A percentile compares a stretch with the other conserved stretches of the same genome.
These are phyloP conservation scores for Neurospora tetrasperma DNA, from an alignment of 495 filamentous ascomycete species.

Conservation along the genomic window DNA sequence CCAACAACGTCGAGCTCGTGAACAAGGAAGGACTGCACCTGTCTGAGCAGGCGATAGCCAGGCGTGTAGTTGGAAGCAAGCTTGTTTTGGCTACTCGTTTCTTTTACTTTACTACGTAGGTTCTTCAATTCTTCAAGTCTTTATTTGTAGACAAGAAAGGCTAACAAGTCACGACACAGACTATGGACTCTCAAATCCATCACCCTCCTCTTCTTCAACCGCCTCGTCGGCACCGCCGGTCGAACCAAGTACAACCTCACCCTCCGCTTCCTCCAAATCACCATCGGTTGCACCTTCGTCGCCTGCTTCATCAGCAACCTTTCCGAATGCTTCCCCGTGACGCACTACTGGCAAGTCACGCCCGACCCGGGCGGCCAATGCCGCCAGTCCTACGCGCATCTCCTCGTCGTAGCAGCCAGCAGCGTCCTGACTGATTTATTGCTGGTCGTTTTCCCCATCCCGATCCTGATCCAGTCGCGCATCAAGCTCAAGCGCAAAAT, in stretches of 20 bases:
- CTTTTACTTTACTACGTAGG: slow-evolving; percentile 56
- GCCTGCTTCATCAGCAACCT: slow-evolving; percentile 70
- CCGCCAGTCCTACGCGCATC: slow-evolving; percentile 67
- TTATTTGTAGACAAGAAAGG: too few relatives aligned
- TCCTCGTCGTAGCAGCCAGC: slow-evolving; percentile 68
- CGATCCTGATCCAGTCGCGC: slow-evolving; percentile 61
- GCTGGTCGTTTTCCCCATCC: slow-evolving; percentile 77
- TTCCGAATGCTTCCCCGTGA: slow-evolving; percentile 73
- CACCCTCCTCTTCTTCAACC: slow-evolving; percentile 79
- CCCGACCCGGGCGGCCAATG: slow-evolving; percentile 81
- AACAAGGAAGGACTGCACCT: slow-evolving; percentile 21
- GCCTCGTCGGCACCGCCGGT: slow-evolving; percentile 57
- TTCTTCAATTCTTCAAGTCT: background rate
- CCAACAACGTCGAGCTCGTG: slow-evolving; percentile 62
- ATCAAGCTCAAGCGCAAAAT: slow-evolving; percentile 55
- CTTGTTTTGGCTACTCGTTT: slow-evolving; percentile 54
- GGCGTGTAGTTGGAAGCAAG: slow-evolving; percentile 46
- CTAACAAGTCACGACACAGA: slow-evolving; percentile 28
- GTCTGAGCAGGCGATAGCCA: slow-evolving; percentile 32
- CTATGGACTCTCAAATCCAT: slow-evolving; percentile 88
- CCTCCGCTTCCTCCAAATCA: slow-evolving; percentile 58
- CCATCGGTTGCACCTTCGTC: slow-evolving; percentile 62
- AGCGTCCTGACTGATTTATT: slow-evolving; percentile 81
- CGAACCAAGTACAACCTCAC: slow-evolving; percentile 52
- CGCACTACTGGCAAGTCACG: slow-evolving; percentile 77